Percentiles rank a stretch among this genome's conserved stretches.
Evolutionary conservation across 2,329 filamentous ascomycete species (phyloP).

Genomic region (Cyclaneusma minus): DNA sequence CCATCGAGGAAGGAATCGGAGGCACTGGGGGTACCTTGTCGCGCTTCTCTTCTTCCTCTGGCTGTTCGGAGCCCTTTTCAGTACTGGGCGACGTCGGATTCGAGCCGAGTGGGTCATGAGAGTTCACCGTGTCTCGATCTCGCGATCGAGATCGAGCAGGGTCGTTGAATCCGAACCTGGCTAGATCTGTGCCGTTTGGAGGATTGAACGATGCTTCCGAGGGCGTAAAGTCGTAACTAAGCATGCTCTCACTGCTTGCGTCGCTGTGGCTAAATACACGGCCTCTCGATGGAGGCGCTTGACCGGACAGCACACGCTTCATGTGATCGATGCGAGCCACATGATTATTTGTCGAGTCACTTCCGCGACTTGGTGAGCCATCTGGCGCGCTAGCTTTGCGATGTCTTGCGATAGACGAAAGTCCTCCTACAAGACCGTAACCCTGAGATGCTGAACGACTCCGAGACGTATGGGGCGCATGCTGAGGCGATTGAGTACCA

Average conservation of each 20-base stretch:
- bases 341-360: slow-evolving; percentile 28
- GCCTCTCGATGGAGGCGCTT: slow-evolving; percentile 22
- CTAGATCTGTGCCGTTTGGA: slow-evolving; percentile 2
- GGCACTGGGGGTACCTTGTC: slow-evolving; percentile 16
- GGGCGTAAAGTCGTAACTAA: slow-evolving; percentile 52
- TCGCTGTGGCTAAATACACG: slow-evolving; percentile 29
- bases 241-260: slow-evolving; percentile 50
- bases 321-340: slow-evolving; percentile 49
- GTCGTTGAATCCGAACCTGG: slow-evolving; percentile 8
- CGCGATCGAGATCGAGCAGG: slow-evolving; percentile 16
- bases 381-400: slow-evolving; percentile 38
- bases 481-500: slow-evolving; percentile 26
- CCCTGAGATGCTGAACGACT: slow-evolving; percentile 14
- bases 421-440: slow-evolving; percentile 15
- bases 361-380: slow-evolving; percentile 25
- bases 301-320: slow-evolving; percentile 43
- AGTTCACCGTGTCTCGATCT: slow-evolving; percentile 12
- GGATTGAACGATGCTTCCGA: slow-evolving; percentile 50
- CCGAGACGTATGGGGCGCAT: slow-evolving; percentile 7
- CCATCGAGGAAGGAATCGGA: slow-evolving; percentile 13
- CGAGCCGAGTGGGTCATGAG: slow-evolving; percentile 10
- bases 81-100: slow-evolving; percentile 7
- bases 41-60: slow-evolving; percentile 9
- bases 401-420: slow-evolving; percentile 25
- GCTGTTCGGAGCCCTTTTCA: slow-evolving; percentile 3